Base-by-base conservation (phyloP, 345 rosid species). In the Mangifera indica region DNA sequence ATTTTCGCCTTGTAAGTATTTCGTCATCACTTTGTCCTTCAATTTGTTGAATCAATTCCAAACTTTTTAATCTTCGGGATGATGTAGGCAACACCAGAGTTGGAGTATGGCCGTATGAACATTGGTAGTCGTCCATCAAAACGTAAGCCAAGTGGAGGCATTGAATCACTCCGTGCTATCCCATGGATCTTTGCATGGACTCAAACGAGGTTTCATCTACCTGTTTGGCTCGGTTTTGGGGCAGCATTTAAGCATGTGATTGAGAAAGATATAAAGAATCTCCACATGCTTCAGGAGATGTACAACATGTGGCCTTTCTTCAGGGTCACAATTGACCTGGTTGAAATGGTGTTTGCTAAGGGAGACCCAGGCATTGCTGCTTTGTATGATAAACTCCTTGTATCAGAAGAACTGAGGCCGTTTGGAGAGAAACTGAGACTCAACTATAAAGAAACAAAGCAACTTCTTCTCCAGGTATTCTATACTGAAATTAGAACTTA, bases 151-250 rank as follows among this genome's bases (percentile, higher is more conserved):
- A 91, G 96, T n/a, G 97, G 98, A 70, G 99, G 99, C 37, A 95
- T 95, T 7, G 99, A 92, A 72, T 89, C 97, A 44, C 92, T 95
- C n/a, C 92, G 99, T 57, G 98, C 99, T 14, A 95, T 95, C 75
- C 99, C 99, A 2, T 95, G 99, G 99, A 92, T 95, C 77, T 95
- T 95, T 80, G 99, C 98, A 1, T 95, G 99, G 99, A 92, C 99
- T 18, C 98, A 95, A 78, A 92, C 98, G 4, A 91, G 99, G 79
- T 95, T 95, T 68, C 98, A 92, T 76, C 85, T 95, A 37, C 99
- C 98, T 0, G 97, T 92, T 13, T 92, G 99, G 99, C 97, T 95
- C 64, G 99, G 99, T 63, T 91, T 92, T 65, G 92, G 99, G 67
- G 87, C 85, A 2, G 98, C 98, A 52, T 95, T 95, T 75, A 91